phyloP scores from a whole-genome alignment of 805 yeast species.

The Saitoella complicata region DNA sequence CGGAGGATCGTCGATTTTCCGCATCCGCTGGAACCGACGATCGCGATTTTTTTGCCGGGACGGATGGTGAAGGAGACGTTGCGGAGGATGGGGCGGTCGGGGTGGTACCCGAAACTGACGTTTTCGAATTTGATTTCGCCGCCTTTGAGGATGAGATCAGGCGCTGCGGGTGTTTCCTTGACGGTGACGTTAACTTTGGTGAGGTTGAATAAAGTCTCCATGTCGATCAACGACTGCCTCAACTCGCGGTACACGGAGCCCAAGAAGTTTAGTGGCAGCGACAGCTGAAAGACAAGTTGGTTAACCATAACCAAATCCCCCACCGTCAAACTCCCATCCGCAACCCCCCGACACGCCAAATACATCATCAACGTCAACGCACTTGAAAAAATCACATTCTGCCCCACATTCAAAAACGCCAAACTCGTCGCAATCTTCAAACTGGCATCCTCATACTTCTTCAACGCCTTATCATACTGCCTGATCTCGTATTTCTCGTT shows the following conservation, averaged over 20 bases:
- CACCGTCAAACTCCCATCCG: constrained; percentile 63
- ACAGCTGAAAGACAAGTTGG: constrained; percentile 87
- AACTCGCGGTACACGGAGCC: constrained; percentile 93
- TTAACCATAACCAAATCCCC: constrained; percentile 92
- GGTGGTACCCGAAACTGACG: constrained; percentile 83
- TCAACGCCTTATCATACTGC: constrained; percentile 65
- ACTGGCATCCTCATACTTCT: constrained; percentile 53
- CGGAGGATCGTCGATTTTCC: constrained; percentile 85
- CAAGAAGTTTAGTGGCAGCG: constrained; percentile 84
- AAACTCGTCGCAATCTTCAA: constrained; percentile 62
- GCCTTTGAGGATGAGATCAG: constrained; percentile 40
- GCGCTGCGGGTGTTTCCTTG: constrained; percentile 45
- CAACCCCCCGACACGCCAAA: constrained; percentile 92
- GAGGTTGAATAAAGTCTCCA: constrained; percentile 84
- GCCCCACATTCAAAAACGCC: constrained; percentile 63
- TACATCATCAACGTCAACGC: constrained; percentile 97
- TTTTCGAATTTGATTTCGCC: constrained; percentile 81
- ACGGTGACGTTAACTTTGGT: constrained; percentile 61
- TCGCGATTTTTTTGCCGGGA: constrained; percentile 79
- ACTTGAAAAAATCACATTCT: constrained; percentile 58
- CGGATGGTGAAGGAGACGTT: constrained; percentile 77
- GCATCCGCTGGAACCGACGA: constrained; percentile 92
- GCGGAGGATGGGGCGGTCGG: constrained; percentile 67
- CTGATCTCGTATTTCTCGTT: constrained; percentile 65
- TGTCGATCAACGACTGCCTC: constrained; percentile 81